Evolutionary conservation across 495 filamentous ascomycete genomes (phyloP), one percentile per base, ranked within the genome.

Genomic region (Hypoxylon cercidicola): DNA sequence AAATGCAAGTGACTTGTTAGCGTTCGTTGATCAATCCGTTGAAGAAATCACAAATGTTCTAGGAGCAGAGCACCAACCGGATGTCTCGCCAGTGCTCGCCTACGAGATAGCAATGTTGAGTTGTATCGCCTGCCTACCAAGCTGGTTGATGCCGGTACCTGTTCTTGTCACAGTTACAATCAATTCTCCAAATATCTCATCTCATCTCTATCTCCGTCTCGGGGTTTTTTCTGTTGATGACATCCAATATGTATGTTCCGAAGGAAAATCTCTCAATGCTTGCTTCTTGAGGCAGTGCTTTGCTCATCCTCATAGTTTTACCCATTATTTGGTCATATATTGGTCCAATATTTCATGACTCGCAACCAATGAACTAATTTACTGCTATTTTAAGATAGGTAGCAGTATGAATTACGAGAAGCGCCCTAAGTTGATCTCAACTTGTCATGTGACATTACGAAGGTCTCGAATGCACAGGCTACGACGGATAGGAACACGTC

Each of bases 151-250:
- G 63, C 32, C 46, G 51, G 43, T 37, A 58, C 46, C 64, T 62
- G 23, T 54, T 40, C 40, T 58, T 13, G 41, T 66, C 63, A 66
- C 63, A 12, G 58, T 61, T 49, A 35, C 44, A 60, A 19, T 45
- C 55, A 35, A 12, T 34, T 46, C 13, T 55, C 20, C n/a, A 52
- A 18, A 52, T 18, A 8, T 52, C 32, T 16, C 1, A 30, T 43
- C 15, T 40, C 43, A 46, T 37, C 16, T 39, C 30, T 9, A 30
- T 46, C 30, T 18, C 39, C n/a, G n/a, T n/a, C 4, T 55, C 63
- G 63, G 63, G 8, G 40, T 37, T 66, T 66, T 61, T 66, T 48
- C 34, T 66, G 30, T 56, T 41, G 32, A 45, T 35, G 56, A 56
- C 25, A 43, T 55, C 43, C 3, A 43, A 55, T 9, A 50, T 60